Base-by-base conservation (phyloP, 139 green algal genomes). In the Deuterostichococcus epilithicus region DNA sequence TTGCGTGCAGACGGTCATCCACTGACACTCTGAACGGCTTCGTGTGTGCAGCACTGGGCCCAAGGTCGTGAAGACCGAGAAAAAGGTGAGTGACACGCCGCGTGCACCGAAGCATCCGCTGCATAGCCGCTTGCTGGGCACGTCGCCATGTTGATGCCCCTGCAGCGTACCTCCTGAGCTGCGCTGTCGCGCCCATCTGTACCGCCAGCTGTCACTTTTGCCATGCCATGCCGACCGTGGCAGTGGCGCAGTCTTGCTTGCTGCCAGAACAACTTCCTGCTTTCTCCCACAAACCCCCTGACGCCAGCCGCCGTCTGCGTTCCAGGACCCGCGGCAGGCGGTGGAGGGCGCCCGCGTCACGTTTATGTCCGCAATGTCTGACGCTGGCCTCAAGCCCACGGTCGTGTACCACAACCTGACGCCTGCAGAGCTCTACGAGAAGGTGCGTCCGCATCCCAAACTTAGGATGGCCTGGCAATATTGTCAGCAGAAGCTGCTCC, bases 381-480 rank as follows among this genome's bases (percentile, higher is more conserved):
- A 93, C 68, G 78, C 86, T 44, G 91, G 91, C 2, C 83, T 96
- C 10, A 91, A 91, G 68, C 90, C 90, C 6, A 90, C 86, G 34
- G 79, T 87, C n/a, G 88, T 94, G 0, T 92, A 88, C 78, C 87
- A 91, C 78, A 94, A 94, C 80, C 76, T 94, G 26, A 82, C 84
- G 15, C 83, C 86, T 33, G 80, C 89, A 18, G 84, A 90, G 66
- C 78, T 92, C 18, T 92, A 91, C 59, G 87, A 92, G 79, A 82
- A 88, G 83, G 65, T 86, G 70, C 10, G 10, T 8, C 34, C 23
- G 1, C 28, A 66, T 32, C 1, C 25, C 25, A 10, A 3, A 66
- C 28, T 3, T 66, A 66, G 58, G 25, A 32, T 26, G 28, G 58
- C 58, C 28, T 1, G 1, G 58, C 58, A 3, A 10, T 1, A n/a